Percentiles rank a stretch among this genome's conserved stretches.
These are phyloP conservation scores for Glycine soja DNA, from an alignment of 306 rosid genomes.

Conservation along the genomic window DNA sequence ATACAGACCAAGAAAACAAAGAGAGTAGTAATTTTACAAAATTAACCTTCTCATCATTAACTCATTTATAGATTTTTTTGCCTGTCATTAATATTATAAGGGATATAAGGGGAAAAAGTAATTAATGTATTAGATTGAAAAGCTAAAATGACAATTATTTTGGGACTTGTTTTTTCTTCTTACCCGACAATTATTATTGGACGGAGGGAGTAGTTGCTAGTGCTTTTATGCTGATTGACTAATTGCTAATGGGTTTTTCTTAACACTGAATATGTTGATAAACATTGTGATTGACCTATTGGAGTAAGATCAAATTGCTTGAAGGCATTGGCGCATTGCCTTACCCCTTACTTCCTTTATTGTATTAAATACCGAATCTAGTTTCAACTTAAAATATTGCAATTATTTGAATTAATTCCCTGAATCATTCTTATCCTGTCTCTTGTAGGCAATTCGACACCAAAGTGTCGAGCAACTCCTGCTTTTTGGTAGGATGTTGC, in stretches of 20 bases:
- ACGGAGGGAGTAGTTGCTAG: neutral
- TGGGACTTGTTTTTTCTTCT: no score
- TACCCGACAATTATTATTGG: no score
- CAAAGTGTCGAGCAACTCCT: constrained; percentile 97
- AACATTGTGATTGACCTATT: neutral
- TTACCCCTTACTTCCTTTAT: constrained; percentile 16
- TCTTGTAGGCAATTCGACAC: constrained; percentile 85
- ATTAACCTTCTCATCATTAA: no score
- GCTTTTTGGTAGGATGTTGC: constrained; percentile 94
- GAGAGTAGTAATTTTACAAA: no score
- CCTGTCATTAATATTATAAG: no score
- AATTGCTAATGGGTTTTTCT: no score
- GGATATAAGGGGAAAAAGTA: no score
- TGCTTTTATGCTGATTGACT: constrained; percentile 29
- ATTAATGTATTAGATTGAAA: no score
- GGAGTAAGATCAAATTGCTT: constrained; percentile 19
- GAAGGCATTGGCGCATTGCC: neutral
- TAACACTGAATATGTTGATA: neutral
- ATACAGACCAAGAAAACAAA: no score
- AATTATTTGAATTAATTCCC: constrained; percentile 23
- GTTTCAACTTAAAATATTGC: constrained; percentile 36
- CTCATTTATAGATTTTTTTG: no score
- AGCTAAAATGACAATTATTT: no score
- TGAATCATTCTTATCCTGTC: constrained; percentile 39
- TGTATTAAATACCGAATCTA: constrained; percentile 29